Percentiles rank a stretch among this genome's conserved stretches.
Evolutionary conservation across 768 basidiomycete species (phyloP).

Genomic region (Zangia roseola): DNA sequence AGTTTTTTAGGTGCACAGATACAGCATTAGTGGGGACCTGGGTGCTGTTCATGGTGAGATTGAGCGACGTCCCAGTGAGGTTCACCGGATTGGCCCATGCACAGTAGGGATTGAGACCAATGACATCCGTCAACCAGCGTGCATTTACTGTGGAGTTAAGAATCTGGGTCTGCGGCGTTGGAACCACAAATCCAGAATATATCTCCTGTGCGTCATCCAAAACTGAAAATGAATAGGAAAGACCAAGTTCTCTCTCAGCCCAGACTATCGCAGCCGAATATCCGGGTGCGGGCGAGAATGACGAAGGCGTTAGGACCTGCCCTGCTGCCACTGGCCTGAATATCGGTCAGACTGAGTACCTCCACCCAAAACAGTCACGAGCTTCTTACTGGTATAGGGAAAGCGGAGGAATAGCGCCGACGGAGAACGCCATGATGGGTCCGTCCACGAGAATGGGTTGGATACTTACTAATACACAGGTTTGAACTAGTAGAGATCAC

Average conservation of each 20-base stretch:
- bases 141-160: conserved; percentile 16
- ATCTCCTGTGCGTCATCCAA: conserved; percentile 7
- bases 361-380: background rate
- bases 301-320: background rate
- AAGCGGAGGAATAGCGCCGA: conserved; percentile 15
- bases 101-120: conserved; percentile 22
- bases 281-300: conserved; percentile 9
- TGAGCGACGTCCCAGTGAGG: conserved; percentile 13
- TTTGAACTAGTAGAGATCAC: background rate
- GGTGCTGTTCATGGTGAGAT: conserved; percentile 15
- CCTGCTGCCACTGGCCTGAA: conserved; percentile 10
- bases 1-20: conserved; percentile 5
- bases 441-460: conserved; percentile 15
- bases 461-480: conserved; percentile 4
- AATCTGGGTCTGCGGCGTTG: conserved; percentile 1
- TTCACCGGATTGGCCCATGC: conserved; percentile 21
- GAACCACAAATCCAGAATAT: conserved; percentile 11
- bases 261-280: conserved; percentile 13
- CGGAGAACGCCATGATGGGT: conserved; percentile 10
- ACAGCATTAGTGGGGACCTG: background rate
- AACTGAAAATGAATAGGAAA: conserved; percentile 14
- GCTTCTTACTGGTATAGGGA: conserved; percentile 11
- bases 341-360: background rate
- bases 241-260: conserved; percentile 14
- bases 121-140: conserved; percentile 24